Evolutionary conservation across 768 basidiomycete species (phyloP), one percentile per base, ranked within the genome.

Genomic region (Mycena amicta): DNA sequence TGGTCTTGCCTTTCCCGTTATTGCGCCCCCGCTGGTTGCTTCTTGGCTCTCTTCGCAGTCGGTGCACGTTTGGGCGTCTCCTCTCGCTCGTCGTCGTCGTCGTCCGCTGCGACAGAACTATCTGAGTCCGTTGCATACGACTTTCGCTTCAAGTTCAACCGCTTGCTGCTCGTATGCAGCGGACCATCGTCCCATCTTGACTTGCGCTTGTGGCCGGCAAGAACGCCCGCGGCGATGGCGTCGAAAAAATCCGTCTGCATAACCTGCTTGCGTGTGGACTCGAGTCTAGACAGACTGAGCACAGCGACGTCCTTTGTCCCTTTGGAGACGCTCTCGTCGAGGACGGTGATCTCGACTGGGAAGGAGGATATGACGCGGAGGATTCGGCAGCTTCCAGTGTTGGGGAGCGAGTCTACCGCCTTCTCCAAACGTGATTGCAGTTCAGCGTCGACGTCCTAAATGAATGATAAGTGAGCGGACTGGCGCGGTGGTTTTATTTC

Each of bases 171-270:
- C 43, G 43, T 45, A 15, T 23, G 20, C 13, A 45, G 43, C 43
- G 12, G 6, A 8, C 22, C 22, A 15, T 49, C 47, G 12, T 49
- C 47, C 22, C 22, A 49, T 5, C 25, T 12, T 23, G 47, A 49
- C 27, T 28, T 49, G 47, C 47, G 47, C 27, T 49, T 49, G 47
- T 28, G 22, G 13, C 47, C 47, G 5, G 47, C 47, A 22, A 49
- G 25, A 12, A 49, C 47, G 4, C 47, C 47, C 6, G 47, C 47
- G n/a, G 27, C 47, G 47, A 49, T 28, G 22, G 47, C 47, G 27
- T 49, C 47, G 27, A 49, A 49, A 6, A 49, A 20, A 23, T 49
- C 47, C 12, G 26, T 49, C n/a, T 49, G 47, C 47, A 49, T 49
- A 23, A 49, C 47, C 27, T 49, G 47, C 6, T 26, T 4, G 12